Evolutionary conservation across 2,329 filamentous ascomycete species (phyloP).

Genomic region (Diaporthe amygdali): DNA sequence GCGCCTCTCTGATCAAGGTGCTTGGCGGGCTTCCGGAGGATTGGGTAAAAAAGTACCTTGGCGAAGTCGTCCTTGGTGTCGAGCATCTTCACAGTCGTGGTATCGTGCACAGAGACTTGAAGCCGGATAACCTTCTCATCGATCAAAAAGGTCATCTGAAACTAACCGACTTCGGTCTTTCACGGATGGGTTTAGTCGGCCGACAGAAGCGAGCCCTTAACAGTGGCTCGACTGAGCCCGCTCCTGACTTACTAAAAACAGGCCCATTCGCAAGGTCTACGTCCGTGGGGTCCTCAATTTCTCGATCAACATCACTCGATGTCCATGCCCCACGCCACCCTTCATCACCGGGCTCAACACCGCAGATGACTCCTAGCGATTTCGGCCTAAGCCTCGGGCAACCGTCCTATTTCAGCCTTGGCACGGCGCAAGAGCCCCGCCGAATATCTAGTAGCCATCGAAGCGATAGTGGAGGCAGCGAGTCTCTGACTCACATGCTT

Average conservation of each 20-base stretch:
- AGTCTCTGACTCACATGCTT: conserved; percentile 83
- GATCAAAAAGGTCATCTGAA: conserved; percentile 97
- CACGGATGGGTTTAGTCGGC: conserved; percentile 94
- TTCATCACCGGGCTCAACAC: conserved; percentile 87
- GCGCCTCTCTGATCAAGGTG: conserved; percentile 93
- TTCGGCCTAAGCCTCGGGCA: conserved; percentile 70
- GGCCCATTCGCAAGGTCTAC: conserved; percentile 86
- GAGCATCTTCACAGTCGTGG: conserved; percentile 93
- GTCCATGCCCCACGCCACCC: conserved; percentile 69
- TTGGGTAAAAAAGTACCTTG: conserved; percentile 97
- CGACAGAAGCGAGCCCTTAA: conserved; percentile 93
- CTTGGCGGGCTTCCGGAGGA: conserved; percentile 92
- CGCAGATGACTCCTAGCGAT: conserved; percentile 82
- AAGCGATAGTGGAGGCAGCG: conserved; percentile 92
- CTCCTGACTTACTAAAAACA: conserved; percentile 89
- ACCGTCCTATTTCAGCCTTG: conserved; percentile 90
- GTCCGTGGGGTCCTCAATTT: conserved; percentile 79
- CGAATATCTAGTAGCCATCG: conserved; percentile 81
- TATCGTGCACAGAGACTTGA: conserved; percentile 95
- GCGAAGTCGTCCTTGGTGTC: conserved; percentile 94
- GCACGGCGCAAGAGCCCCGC: conserved; percentile 62
- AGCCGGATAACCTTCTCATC: conserved; percentile 96
- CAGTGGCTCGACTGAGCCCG: conserved; percentile 77
- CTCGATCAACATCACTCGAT: conserved; percentile 88
- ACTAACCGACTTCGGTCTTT: conserved; percentile 95